Evolutionary conservation across 2,329 filamentous ascomycete genomes (phyloP), one percentile per base, ranked within the genome.

Genomic region (Pseudogymnoascus sp.): DNA sequence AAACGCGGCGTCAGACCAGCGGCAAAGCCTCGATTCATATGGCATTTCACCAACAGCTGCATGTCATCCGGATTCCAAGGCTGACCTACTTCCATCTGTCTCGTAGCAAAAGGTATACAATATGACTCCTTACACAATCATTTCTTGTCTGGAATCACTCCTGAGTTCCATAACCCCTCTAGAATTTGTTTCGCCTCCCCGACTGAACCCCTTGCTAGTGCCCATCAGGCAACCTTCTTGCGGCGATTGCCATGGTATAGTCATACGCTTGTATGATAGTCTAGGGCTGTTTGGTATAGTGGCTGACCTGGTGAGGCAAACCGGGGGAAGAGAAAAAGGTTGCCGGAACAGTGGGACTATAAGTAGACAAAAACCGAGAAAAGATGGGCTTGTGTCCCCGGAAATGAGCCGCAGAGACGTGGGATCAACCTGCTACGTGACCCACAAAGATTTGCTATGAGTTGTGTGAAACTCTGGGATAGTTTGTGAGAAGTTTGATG

Each of bases 401-500:
- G 2, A 18, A 1, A 30, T 30, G n/a, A 3, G 45, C 0, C 18
- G 30, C 10, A 52, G 26, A 52, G 45, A 52, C 45, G 26, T 19
- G 26, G 15, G 9, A 52, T 18, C 45, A 52, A 52, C 30, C 45
- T 18, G 13, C n/a, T 52, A 30, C 45, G 5, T 19, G 45, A 19
- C 19, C 26, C 45, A 52, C 9, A 52, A 12, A 12, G 26, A 30
- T n/a, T 30, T 19, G n/a, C 41, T 28, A 52, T 18, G 45, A 9
- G 45, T 52, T 52, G n/a, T 15, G 45, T 52, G 45, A 30, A 52
- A 52, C 45, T 52, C 45, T 52, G 45, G 45, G 26, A 52, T 52
- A 26, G 45, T 52, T 52, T 52, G 45, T 30, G 45, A 52, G 41
- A 52, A 52, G 45, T 52, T 52, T 52, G 45, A 30, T 52, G 45